Evolutionary conservation across 495 filamentous ascomycete genomes (phyloP).

Genomic region (Aspergillus avenaceus): DNA sequence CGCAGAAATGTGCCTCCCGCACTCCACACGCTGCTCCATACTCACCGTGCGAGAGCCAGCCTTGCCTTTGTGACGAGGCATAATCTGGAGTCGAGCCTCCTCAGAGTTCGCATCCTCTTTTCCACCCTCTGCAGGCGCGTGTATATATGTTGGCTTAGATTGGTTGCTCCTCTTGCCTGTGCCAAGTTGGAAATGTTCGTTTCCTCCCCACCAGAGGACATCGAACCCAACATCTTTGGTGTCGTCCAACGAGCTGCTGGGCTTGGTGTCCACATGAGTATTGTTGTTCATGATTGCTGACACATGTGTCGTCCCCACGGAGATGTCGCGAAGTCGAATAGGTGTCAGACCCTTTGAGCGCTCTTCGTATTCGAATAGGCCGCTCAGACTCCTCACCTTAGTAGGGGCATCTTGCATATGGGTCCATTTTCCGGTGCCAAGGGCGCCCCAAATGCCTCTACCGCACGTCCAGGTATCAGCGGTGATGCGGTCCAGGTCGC

Average conservation of each 20-base stretch:
- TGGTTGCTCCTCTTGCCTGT: conserved; percentile 84
- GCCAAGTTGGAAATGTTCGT: conserved; percentile 89
- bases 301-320: conserved; percentile 73
- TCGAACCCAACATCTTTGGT: conserved; percentile 76
- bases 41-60: conserved; percentile 61
- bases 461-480: conserved; percentile 86
- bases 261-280: conserved; percentile 52
- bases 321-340: conserved; percentile 69
- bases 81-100: conserved; percentile 80
- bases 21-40: conserved; percentile 85
- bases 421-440: conserved; percentile 87
- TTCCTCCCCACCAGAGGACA: conserved; percentile 88
- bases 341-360: conserved; percentile 58
- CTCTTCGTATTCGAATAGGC: conserved; percentile 84
- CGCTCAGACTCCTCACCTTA: conserved; percentile 80
- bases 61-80: conserved; percentile 66
- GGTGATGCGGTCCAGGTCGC: conserved; percentile 49
- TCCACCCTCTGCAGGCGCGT: conserved; percentile 56
- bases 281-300: conserved; percentile 79
- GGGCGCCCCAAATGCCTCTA: conserved; percentile 72
- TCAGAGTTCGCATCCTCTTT: conserved; percentile 49
- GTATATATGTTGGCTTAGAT: conserved; percentile 69
- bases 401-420: conserved; percentile 74
- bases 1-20: conserved; percentile 77
- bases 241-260: conserved; percentile 39